These are phyloP conservation scores for Teunomyces panamensis DNA, from an alignment of 805 yeast species.

Conservation along the genomic window DNA sequence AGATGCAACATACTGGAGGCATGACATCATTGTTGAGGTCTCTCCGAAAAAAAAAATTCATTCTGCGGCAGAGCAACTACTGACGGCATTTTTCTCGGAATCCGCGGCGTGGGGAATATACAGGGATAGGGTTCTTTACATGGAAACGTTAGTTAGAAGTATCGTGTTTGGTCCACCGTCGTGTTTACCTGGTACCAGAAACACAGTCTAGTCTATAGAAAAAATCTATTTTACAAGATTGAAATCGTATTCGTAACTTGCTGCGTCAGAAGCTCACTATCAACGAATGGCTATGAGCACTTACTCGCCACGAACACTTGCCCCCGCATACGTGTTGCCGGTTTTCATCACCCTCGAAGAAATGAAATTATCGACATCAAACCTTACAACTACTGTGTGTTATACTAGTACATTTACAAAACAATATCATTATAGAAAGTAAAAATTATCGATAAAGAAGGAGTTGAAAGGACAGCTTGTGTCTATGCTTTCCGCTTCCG, in stretches of 20 bases:
- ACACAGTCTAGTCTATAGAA: background rate
- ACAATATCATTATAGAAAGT: conserved; percentile 3
- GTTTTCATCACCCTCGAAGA: background rate
- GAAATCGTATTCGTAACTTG: no score
- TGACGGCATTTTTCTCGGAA: background rate
- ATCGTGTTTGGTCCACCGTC: background rate
- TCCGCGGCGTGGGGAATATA: background rate
- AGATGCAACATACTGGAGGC: background rate
- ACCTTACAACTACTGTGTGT: background rate
- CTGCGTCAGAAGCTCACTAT: no score
- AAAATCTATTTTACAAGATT: no score
- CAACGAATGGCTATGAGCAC: background rate
- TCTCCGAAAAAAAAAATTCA: background rate
- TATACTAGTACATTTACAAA: background rate
- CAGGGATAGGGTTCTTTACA: background rate
- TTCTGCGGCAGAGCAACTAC: background rate
- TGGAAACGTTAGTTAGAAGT: background rate
- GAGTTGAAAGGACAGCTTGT: background rate
- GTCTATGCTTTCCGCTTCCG: background rate
- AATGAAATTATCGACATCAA: background rate
- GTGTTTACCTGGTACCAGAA: background rate
- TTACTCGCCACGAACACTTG: background rate
- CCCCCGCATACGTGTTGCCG: no score
- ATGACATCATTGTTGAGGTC: background rate
- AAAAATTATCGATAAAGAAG: conserved; percentile 1